Evolutionary conservation across 2,329 filamentous ascomycete genomes (phyloP), one percentile per base, ranked within the genome.

Genomic region (Hypoxylon sp.): DNA sequence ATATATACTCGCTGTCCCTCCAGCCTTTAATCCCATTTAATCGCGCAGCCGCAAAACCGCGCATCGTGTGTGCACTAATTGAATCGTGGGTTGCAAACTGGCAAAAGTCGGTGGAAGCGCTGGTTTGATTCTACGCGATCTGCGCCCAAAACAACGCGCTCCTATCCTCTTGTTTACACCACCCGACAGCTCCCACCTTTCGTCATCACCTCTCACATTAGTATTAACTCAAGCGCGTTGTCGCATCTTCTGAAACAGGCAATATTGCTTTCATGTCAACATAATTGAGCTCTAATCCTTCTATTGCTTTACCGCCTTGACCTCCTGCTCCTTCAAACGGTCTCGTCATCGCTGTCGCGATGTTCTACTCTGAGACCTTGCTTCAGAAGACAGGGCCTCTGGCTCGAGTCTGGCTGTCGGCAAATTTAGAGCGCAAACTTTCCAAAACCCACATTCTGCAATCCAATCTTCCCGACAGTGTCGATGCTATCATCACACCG

Each of bases 361-460:
- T 99, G 96, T 99, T 99, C 83, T 98, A 98, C 82, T 97, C 96
- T 59, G 94, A 97, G 85, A 94, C 93, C 61, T 89, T 99, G 66
- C 89, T 99, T 76, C 94, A 94, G 80, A 97, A 97, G 90, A 97
- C 93, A 75, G 96, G 96, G 85, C 95, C 96, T 77, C 84, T 99
- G 86, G 96, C 96, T 82, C 93, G 94, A 79, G 94, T 98, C 83
- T 99, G 96, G 96, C 89, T 98, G 69, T 97, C 96, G 32, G 94
- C 96, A 84, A 99, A 98, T 82, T 87, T 98, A 72, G 96, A 98
- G 88, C 94, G 95, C 86, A 99, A 98, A 84, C 90, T 99, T 67
- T 97, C 94, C 74, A 99, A 99, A 83, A 94, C 93, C 71, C 94
- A 98, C 77, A 96, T 98, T 73, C 81, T 99, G 71, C 93, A 97